Conservation (phyloP, 2,329 filamentous ascomycete species). For the Coniochaeta prunicola region DNA sequence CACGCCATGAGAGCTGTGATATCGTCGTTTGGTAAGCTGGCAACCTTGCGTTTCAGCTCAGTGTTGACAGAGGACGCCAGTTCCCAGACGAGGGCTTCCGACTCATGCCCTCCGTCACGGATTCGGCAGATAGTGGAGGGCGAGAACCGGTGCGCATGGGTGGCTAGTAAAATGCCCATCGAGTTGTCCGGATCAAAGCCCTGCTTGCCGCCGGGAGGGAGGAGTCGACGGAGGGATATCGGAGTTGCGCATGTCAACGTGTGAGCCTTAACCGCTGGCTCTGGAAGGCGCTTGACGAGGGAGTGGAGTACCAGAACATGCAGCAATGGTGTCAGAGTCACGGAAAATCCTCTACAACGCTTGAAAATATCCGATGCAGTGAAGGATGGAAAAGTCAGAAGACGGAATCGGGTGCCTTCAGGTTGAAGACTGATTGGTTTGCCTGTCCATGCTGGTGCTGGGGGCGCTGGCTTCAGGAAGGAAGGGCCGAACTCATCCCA, state of each 20-base stretch:
- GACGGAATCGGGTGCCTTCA: background rate
- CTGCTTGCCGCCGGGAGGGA: background rate
- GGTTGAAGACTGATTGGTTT: background rate
- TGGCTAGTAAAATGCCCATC: background rate
- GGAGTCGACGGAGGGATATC: constrained; percentile 1
- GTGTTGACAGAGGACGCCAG: background rate
- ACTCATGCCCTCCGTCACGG: background rate
- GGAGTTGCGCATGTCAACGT: background rate
- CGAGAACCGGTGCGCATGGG: background rate
- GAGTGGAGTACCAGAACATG: background rate
- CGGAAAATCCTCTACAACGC: background rate
- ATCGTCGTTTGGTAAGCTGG: background rate
- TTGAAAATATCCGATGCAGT: background rate
- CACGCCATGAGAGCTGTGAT: background rate
- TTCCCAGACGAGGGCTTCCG: background rate
- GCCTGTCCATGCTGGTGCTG: background rate
- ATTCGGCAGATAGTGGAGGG: background rate
- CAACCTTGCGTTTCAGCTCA: background rate
- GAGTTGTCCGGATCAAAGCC: background rate
- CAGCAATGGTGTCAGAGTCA: background rate
- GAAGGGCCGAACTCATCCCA: background rate
- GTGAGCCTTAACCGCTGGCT: background rate
- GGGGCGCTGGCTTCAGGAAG: background rate
- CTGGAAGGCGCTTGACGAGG: background rate
- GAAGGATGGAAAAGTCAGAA: background rate